Conservation (phyloP, 495 filamentous ascomycete genomes). For the Neurospora intermedia region DNA sequence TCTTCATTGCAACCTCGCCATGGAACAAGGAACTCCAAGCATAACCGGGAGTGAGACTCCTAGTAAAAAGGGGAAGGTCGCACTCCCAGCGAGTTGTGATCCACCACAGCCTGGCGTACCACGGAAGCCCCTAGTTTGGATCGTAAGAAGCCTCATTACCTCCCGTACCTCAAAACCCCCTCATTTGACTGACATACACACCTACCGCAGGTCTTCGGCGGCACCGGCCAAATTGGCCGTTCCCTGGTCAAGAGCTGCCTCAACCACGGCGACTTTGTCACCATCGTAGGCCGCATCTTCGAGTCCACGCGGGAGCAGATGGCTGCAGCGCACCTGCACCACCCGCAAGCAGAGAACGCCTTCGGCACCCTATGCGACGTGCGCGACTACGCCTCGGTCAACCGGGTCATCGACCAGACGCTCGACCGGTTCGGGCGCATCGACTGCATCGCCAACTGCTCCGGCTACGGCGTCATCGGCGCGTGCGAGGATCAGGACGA, state of each 20-base stretch:
- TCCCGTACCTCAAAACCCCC: not conserved
- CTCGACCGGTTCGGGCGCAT: slow-evolving; percentile 68
- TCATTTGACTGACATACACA: slow-evolving; percentile 3
- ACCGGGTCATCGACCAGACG: slow-evolving; percentile 54
- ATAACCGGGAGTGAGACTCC: not conserved
- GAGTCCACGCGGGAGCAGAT: slow-evolving; percentile 68
- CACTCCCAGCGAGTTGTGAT: slow-evolving; percentile 67
- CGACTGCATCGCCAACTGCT: slow-evolving; percentile 86
- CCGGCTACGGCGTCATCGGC: slow-evolving; percentile 86
- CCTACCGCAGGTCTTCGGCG: slow-evolving; percentile 65
- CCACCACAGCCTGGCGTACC: slow-evolving; percentile 65
- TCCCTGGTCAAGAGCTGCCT: slow-evolving; percentile 74
- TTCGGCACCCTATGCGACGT: slow-evolving; percentile 84
- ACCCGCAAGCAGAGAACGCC: slow-evolving; percentile 67
- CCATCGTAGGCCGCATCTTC: slow-evolving; percentile 75
- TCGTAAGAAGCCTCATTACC: slow-evolving; percentile 41
- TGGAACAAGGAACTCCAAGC: not conserved
- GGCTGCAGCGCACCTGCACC: slow-evolving; percentile 36
- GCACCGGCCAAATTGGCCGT: slow-evolving; percentile 91
- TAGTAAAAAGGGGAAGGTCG: slow-evolving; percentile 23
- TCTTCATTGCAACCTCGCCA: not conserved
- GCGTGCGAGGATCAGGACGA: slow-evolving; percentile 96
- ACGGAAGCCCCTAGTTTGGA: slow-evolving; percentile 67
- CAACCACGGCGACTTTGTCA: slow-evolving; percentile 75
- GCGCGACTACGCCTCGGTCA: slow-evolving; percentile 66